phyloP scores from a whole-genome alignment of 805 yeast species.

The Metschnikowia kofuensis region DNA sequence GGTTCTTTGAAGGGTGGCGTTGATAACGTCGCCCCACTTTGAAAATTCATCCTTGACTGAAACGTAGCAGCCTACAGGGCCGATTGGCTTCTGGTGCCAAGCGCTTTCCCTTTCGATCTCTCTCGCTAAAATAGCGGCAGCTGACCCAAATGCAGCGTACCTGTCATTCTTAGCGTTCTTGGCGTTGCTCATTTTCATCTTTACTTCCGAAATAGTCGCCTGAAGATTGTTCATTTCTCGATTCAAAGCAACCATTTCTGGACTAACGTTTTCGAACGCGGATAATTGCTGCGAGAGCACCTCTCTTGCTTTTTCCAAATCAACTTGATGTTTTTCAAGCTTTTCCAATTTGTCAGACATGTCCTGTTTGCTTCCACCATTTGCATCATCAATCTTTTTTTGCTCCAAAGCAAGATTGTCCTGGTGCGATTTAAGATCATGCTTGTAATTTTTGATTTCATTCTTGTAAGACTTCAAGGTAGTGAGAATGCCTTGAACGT shows the following conservation, averaged over 20 bases:
- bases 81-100: constrained; percentile 57
- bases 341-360: constrained; percentile 21
- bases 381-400: constrained; percentile 35
- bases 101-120: constrained; percentile 28
- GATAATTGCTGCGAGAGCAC: constrained; percentile 8
- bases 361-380: constrained; percentile 44
- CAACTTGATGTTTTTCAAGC: constrained; percentile 12
- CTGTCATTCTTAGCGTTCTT: constrained; percentile 24
- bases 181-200: constrained; percentile 7
- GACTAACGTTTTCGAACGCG: constrained; percentile 2
- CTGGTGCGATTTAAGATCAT: constrained; percentile 14
- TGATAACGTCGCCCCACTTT: constrained; percentile 61
- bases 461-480: constrained; percentile 16
- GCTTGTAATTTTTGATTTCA: constrained; percentile 20
- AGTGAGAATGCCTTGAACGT: constrained; percentile 9
- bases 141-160: constrained; percentile 50
- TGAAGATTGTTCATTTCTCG: constrained; percentile 11
- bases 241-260: constrained; percentile 11
- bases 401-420: constrained; percentile 32
- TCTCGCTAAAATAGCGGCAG: constrained; percentile 39
- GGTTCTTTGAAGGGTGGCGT: constrained; percentile 47
- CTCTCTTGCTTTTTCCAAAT: constrained; percentile 12
- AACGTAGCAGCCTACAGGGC: constrained; percentile 73
- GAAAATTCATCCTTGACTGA: constrained; percentile 52
- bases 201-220: constrained; percentile 1